Percentiles rank a stretch among this genome's conserved stretches.
Evolutionary conservation across 2,329 filamentous ascomycete genomes (phyloP).

Genomic region (Aureobasidium sp.): DNA sequence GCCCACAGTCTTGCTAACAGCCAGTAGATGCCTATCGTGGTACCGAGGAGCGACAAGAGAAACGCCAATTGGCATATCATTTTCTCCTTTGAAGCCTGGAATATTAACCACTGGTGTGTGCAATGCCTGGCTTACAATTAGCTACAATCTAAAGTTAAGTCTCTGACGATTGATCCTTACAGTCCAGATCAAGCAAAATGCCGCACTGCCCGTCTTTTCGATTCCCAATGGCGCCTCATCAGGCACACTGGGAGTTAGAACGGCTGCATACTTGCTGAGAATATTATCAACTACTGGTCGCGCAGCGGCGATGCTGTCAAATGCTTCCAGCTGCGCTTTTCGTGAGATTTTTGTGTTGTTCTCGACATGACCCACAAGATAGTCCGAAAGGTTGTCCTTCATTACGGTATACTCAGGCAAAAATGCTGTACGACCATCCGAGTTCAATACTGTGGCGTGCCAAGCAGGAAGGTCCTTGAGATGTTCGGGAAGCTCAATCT

Average conservation of each 20-base stretch:
- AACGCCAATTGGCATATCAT: conserved; percentile 54
- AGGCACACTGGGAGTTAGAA: conserved; percentile 52
- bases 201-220: conserved; percentile 48
- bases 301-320: conserved; percentile 48
- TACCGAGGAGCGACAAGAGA: conserved; percentile 46
- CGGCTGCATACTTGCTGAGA: conserved; percentile 45
- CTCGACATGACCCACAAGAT: not conserved
- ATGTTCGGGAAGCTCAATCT: conserved; percentile 46
- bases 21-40: conserved; percentile 37
- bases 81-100: conserved; percentile 53
- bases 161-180: conserved; percentile 39
- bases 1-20: not conserved
- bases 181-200: conserved; percentile 46
- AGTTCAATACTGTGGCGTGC: conserved; percentile 45
- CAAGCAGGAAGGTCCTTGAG: conserved; percentile 46
- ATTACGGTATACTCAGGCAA: not conserved
- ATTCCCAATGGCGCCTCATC: conserved; percentile 54
- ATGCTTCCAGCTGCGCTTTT: conserved; percentile 46
- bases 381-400: not conserved
- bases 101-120: conserved; percentile 60
- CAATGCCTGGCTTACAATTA: conserved; percentile 29
- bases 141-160: not conserved
- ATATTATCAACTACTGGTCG: conserved; percentile 51
- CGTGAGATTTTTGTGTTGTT: conserved; percentile 21
- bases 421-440: conserved; percentile 47